Evolutionary conservation across 352 stramenopile species (phyloP), one percentile per base, ranked within the genome.

Genomic region (Phytophthora palmivora): DNA sequence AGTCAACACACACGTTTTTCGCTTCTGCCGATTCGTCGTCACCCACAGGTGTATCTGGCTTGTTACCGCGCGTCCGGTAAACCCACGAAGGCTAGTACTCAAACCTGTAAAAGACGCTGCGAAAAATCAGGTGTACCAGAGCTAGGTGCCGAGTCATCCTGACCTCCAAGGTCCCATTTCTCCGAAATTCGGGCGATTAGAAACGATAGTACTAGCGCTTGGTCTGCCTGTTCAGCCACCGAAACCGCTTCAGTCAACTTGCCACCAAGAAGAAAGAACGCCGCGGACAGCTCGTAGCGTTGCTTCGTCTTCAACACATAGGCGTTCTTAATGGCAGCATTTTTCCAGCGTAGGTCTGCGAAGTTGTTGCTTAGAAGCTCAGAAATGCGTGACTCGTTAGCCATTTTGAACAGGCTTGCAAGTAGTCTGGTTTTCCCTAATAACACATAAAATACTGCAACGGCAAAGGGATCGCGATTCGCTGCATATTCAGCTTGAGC

Each of bases 261-360:
- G 12, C 82, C 75, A 12, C 84, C 87, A 3, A 96, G 74, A 18
- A 96, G 28, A 48, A 96, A 96, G 42, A 96, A 96, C 1, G 88
- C 78, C 2, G 88, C 87, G 0, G 87, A 91, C 9, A 96, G 64
- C 44, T 82, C 74, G 38, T 89, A 95, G 12, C 86, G 84, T 18
- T 91, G 83, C 58, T 97, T 96, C 14, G 80, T 79, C 55, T 96
- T 95, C 15, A 97, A 60, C 30, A 94, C 87, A 54, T 92, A 96
- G 0, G 89, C 89, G 43, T 97, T 97, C 65, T 97, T 97, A n/a
- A 96, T 84, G 12, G 89, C 88, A 9, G 87, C 88, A 42, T 88
- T 94, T 45, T 89, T 88, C 89, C 89, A 96, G 32, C 87, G 81
- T 24, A 76, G 48, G 16, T 97, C 86, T 0, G 69, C 65, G 63